These are phyloP conservation scores for Nitzschia inconspicua DNA, from an alignment of 108 stramenopile species.

Conservation along the genomic window DNA sequence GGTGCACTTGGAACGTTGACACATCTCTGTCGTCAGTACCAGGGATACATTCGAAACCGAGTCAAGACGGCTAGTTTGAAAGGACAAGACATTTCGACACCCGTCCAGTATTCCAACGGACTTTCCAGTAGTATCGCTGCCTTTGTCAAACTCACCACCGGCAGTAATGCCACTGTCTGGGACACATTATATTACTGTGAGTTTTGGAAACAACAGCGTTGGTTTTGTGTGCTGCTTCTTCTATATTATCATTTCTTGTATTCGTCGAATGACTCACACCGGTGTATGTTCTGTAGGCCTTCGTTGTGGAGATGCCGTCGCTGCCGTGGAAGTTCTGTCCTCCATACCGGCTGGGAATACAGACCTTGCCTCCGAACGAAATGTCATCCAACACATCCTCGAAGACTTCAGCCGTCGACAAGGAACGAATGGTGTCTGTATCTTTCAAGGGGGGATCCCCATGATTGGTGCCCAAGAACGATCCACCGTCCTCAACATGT, in stretches of 20 bases:
- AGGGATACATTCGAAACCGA: slow-evolving; percentile 26
- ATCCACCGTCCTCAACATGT: slow-evolving; percentile 15
- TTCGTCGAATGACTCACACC: slow-evolving; percentile 1
- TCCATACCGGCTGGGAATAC: background rate
- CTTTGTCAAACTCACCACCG: slow-evolving; percentile 37
- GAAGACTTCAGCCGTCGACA: slow-evolving; percentile 12
- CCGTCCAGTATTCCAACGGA: slow-evolving; percentile 2
- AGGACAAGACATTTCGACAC: slow-evolving; percentile 15
- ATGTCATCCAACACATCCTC: slow-evolving; percentile 8
- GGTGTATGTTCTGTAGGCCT: slow-evolving; percentile 11
- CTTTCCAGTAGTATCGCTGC: slow-evolving; percentile 28
- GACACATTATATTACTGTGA: slow-evolving; percentile 36
- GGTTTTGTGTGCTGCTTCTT: background rate
- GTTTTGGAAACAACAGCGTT: background rate
- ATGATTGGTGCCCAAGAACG: slow-evolving; percentile 11
- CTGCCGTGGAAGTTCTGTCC: slow-evolving; percentile 28
- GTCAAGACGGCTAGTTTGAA: slow-evolving; percentile 30
- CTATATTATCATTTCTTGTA: background rate
- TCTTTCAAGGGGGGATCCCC: slow-evolving; percentile 25
- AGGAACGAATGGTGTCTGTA: slow-evolving; percentile 15
- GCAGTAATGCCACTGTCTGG: slow-evolving; percentile 34
- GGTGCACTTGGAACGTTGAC: slow-evolving; percentile 31
- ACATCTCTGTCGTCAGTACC: slow-evolving; percentile 37
- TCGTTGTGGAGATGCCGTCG: slow-evolving; percentile 41
- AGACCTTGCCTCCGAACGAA: slow-evolving; percentile 14